Evolutionary conservation across 176 grass and related monocot species (phyloP), one percentile per base, ranked within the genome.

Genomic region (Chloris gayana): DNA sequence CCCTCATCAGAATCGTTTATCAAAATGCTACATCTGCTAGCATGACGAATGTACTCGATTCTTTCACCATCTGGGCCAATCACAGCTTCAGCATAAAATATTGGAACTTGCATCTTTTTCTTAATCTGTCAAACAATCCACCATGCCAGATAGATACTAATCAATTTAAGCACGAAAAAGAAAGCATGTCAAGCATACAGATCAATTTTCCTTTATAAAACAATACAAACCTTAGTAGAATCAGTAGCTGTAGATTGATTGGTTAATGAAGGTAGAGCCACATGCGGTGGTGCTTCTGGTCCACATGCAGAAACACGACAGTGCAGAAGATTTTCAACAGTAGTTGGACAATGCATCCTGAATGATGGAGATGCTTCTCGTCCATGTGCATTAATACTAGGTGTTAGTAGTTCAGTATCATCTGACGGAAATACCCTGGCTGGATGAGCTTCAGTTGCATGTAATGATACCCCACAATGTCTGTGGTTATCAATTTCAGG

Each of bases 41-140:
- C 77, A 69, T 54, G 75, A 14, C 81, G 86, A 80, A 88, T 84
- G 63, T 88, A 88, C 50, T 88, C 69, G 42, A 88, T 84, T 80
- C 86, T 84, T 88, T 72, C 87, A 75, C 87, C 76, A 70, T 50
- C 62, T 41, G 70, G 86, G 15, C 81, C 86, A 84, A 88, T 84
- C 14, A 88, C 81, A 42, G 81, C 75, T 75, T 88, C 86, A 79
- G 81, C 69, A 80, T 84, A 88, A 54, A 84, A 80, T 34, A 88
- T 74, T 74, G 81, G 86, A 80, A 84, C 69, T 75, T 80, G 75
- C 81, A 84, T 84, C 86, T 75, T 79, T 78, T 84, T 79, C 27
- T 67, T 75, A 68, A 88, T 64, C 86, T 88, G 30, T 27, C 39
- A 88, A 84, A 69, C 25, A 86, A 60, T 14, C 60, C 80, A 68